Base-by-base conservation (phyloP, 1,284 basidiomycete genomes). In the Leccinum subfulvum region DNA sequence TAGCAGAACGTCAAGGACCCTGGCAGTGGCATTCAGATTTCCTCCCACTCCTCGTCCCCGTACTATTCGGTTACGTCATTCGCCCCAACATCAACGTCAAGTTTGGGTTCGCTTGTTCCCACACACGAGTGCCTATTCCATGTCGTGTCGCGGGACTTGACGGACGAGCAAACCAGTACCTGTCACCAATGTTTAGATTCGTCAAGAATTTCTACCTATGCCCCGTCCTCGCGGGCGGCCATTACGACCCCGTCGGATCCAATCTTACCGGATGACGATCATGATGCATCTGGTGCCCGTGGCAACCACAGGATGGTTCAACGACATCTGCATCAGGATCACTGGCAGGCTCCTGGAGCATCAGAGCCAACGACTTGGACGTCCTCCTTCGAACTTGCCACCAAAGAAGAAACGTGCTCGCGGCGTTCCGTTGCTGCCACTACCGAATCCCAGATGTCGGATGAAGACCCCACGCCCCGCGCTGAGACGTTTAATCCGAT, bases 71-170 rank as follows among this genome's bases (percentile, higher is more conserved):
- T 65, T 54, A 65, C 64, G 52, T 70, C 73, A 59, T 61, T 37
- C 6, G 71, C 66, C 5, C 62, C 65, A 11, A 57, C 58, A 2
- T 74, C 73, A 2, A 74, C 73, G 7, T 74, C 73, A 13, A 74
- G 73, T n/a, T 62, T 74, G 13, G 73, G 73, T 41, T 74, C 73
- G 21, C 26, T 76, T 2, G 18, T 74, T 35, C 70, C 75, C n/a
- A 62, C 54, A 2, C 44, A 73, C 30, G 74, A 74, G 53, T 67
- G 69, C 4, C 51, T 71, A 11, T 76, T 76, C 56, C 62, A 63
- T 10, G n/a, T 65, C 13, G 11, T 55, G 8, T 64, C 69, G 44
- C 58, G 41, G 16, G 62, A 66, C 9, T 58, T 44, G n/a, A 44
- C 56, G 4, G 61, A 64, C 13, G 64, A 62, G 44, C 44, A 21